Percentiles rank a stretch among this genome's conserved stretches.
Evolutionary conservation across 805 yeast genomes (phyloP).

Genomic region (Yamadazyma olivae): DNA sequence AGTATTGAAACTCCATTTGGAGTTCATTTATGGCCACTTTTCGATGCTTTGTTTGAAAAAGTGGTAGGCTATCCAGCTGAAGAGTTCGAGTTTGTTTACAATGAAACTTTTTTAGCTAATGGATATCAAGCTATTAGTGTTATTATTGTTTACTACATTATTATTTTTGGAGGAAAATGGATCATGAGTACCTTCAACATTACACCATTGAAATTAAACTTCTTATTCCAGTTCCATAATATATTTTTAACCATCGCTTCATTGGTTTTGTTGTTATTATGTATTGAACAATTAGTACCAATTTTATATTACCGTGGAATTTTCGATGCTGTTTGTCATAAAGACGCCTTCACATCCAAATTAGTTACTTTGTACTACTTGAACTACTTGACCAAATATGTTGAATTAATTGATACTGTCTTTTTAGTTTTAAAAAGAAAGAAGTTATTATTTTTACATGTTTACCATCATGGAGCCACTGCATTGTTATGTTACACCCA

Average conservation of each 20-base stretch:
- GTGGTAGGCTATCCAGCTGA: conserved; percentile 57
- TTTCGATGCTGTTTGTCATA: conserved; percentile 78
- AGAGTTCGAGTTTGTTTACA: conserved; percentile 64
- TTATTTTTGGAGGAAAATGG: conserved; percentile 68
- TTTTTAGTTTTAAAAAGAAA: conserved; percentile 90
- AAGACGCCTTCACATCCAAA: conserved; percentile 77
- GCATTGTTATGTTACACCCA: conserved; percentile 93
- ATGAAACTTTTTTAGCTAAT: conserved; percentile 65
- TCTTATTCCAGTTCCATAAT: conserved; percentile 83
- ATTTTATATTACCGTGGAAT: conserved; percentile 71
- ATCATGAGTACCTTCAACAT: conserved; percentile 48
- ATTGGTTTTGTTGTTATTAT: conserved; percentile 59
- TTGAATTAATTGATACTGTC: conserved; percentile 88
- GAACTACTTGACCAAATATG: conserved; percentile 85
- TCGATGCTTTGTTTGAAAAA: conserved; percentile 45
- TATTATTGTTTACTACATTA: conserved; percentile 38
- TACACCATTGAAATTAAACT: conserved; percentile 71
- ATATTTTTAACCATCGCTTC: conserved; percentile 69
- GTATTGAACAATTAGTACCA: conserved; percentile 84
- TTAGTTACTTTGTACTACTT: conserved; percentile 83
- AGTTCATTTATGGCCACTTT: conserved; percentile 65
- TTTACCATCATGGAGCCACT: conserved; percentile 98
- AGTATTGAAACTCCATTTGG: conserved; percentile 51
- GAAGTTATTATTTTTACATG: conserved; percentile 87
- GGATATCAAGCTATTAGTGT: conserved; percentile 50